phyloP scores from a whole-genome alignment of 306 rosid species.

The Gynostemma pentaphyllum region DNA sequence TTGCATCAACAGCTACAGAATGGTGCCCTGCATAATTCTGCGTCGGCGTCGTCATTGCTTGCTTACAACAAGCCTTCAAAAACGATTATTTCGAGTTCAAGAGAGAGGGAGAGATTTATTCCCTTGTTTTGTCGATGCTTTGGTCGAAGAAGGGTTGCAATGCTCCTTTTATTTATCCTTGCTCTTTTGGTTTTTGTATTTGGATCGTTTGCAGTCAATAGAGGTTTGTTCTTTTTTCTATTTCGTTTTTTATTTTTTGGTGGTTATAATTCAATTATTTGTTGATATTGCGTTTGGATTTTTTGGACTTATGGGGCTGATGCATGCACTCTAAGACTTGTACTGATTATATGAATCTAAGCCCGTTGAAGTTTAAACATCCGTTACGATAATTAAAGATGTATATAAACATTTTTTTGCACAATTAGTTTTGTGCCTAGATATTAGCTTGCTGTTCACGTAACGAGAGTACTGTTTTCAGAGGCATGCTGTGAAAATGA shows the following conservation, averaged over 20 bases:
- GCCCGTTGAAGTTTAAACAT: not conserved
- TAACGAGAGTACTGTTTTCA: not conserved
- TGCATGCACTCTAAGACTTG: not conserved
- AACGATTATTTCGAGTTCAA: conserved; percentile 42
- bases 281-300: not conserved
- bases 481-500: not conserved
- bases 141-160: conserved; percentile 60
- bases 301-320: not conserved
- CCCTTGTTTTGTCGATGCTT: conserved; percentile 42
- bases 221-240: conserved; percentile 38
- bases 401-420: not conserved
- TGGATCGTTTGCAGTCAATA: conserved; percentile 51
- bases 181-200: conserved; percentile 57
- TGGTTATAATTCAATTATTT: not conserved
- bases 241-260: not conserved
- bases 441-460: not conserved
- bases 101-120: conserved; percentile 71
- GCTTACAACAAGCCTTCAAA: conserved; percentile 67
- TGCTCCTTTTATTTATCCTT: conserved; percentile 63
- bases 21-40: conserved; percentile 28
- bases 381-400: not conserved
- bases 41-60: conserved; percentile 19
- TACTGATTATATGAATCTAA: not conserved
- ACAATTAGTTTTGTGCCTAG: not conserved
- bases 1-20: conserved; percentile 54